These are phyloP conservation scores for Starmera stellimalicola DNA, from an alignment of 1,139 yeast species.

Conservation along the genomic window DNA sequence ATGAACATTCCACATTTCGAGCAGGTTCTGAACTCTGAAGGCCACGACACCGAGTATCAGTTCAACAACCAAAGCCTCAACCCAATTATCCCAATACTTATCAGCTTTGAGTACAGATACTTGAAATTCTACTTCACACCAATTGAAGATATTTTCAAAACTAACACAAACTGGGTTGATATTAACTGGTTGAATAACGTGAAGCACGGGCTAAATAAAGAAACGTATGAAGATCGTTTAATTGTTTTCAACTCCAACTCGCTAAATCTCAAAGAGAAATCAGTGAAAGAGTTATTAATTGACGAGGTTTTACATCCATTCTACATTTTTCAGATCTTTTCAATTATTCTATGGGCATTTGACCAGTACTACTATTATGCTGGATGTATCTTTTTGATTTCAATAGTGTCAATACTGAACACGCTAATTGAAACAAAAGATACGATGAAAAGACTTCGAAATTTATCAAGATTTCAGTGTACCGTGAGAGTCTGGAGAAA, in stretches of 20 bases:
- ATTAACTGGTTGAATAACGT: constrained; percentile 58
- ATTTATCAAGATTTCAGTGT: constrained; percentile 64
- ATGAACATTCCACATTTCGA: constrained; percentile 30
- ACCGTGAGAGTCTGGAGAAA: constrained; percentile 87
- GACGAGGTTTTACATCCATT: constrained; percentile 94
- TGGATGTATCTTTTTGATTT: constrained; percentile 78
- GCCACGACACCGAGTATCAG: neutral
- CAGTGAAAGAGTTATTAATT: constrained; percentile 52
- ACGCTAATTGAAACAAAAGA: constrained; percentile 77
- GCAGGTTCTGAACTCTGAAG: constrained; percentile 8
- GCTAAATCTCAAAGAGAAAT: constrained; percentile 68
- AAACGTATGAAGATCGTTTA: constrained; percentile 56
- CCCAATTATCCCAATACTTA: constrained; percentile 50
- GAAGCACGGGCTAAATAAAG: constrained; percentile 65
- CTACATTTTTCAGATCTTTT: constrained; percentile 87
- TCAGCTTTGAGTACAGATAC: constrained; percentile 73
- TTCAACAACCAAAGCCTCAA: constrained; percentile 10
- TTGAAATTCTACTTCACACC: constrained; percentile 80
- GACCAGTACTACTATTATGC: constrained; percentile 94
- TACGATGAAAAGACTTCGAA: constrained; percentile 63
- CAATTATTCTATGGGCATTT: constrained; percentile 82
- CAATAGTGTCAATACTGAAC: constrained; percentile 68
- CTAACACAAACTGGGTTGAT: constrained; percentile 86
- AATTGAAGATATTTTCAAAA: constrained; percentile 70
- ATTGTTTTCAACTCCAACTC: constrained; percentile 71